Percentiles rank a stretch among this genome's conserved stretches.
These are phyloP conservation scores for Gastrolobium villosum DNA, from an alignment of 306 rosid species.

Conservation along the genomic window DNA sequence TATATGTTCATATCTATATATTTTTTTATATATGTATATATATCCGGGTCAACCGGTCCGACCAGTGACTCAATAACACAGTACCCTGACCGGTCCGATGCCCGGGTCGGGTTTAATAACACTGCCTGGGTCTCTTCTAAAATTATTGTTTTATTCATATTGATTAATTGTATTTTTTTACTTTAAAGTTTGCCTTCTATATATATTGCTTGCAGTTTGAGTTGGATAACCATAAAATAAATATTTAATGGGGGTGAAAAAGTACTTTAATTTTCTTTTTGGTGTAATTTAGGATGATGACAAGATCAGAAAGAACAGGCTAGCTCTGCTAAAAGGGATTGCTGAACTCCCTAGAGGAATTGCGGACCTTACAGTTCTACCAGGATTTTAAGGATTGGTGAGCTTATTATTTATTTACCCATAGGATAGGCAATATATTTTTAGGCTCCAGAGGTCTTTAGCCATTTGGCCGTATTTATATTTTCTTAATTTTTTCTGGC, in stretches of 20 bases:
- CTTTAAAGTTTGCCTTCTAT: background rate
- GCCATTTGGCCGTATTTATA: background rate
- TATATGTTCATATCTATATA: too few species aligned
- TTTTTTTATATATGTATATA: too few species aligned
- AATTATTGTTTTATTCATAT: background rate
- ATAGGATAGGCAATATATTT: constrained; percentile 30
- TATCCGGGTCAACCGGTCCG: too few species aligned
- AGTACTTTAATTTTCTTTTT: constrained; percentile 36
- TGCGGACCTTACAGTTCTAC: constrained; percentile 82
- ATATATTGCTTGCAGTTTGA: constrained; percentile 3
- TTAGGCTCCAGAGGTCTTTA: background rate
- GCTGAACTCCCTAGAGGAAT: constrained; percentile 91
- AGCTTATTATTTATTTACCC: constrained; percentile 37
- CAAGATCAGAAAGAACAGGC: constrained; percentile 79
- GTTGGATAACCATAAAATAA: background rate
- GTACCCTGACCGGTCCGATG: too few species aligned
- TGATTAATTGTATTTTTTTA: background rate
- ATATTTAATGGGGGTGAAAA: background rate
- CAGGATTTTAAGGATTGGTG: constrained; percentile 72
- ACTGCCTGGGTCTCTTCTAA: background rate
- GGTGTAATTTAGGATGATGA: constrained; percentile 70
- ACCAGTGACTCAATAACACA: too few species aligned
- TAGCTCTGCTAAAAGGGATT: constrained; percentile 78
- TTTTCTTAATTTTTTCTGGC: background rate
- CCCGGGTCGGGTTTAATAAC: too few species aligned